Conservation (phyloP, 805 yeast species). For the Candida coleopterorum region DNA sequence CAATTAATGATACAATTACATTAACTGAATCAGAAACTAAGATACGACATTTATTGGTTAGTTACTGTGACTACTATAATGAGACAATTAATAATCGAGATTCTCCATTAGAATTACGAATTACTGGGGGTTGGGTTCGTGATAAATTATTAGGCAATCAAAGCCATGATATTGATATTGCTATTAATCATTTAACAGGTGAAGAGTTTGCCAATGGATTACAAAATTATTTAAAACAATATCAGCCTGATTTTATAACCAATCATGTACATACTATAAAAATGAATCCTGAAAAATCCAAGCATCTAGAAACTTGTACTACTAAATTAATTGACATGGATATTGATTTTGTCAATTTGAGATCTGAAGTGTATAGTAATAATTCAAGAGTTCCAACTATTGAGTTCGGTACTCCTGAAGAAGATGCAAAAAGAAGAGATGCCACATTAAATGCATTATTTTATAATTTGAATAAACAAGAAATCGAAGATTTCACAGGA, state of each 20-base stretch:
- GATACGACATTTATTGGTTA: constrained; percentile 36
- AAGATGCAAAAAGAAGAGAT: constrained; percentile 91
- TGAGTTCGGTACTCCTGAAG: constrained; percentile 81
- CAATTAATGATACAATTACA: constrained; percentile 18
- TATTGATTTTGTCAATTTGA: constrained; percentile 86
- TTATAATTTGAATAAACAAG: constrained; percentile 64
- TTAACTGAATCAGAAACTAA: constrained; percentile 39
- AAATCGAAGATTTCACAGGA: constrained; percentile 82
- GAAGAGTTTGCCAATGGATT: constrained; percentile 74
- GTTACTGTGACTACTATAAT: constrained; percentile 37
- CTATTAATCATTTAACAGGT: constrained; percentile 80
- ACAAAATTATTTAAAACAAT: constrained; percentile 39
- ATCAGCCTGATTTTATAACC: constrained; percentile 24
- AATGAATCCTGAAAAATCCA: constrained; percentile 91
- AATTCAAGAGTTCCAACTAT: constrained; percentile 84
- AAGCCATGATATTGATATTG: constrained; percentile 88
- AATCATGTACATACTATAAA: constrained; percentile 72
- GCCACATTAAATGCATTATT: constrained; percentile 93
- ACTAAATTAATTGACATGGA: constrained; percentile 80
- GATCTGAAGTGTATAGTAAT: constrained; percentile 81
- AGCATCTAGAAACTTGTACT: constrained; percentile 95
- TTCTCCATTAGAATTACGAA: constrained; percentile 50
- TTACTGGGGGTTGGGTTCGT: constrained; percentile 98
- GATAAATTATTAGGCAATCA: constrained; percentile 81
- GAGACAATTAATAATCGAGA: constrained; percentile 9